These are phyloP conservation scores for Hirschioporus abietinus DNA, from an alignment of 768 basidiomycete genomes.

Conservation along the genomic window DNA sequence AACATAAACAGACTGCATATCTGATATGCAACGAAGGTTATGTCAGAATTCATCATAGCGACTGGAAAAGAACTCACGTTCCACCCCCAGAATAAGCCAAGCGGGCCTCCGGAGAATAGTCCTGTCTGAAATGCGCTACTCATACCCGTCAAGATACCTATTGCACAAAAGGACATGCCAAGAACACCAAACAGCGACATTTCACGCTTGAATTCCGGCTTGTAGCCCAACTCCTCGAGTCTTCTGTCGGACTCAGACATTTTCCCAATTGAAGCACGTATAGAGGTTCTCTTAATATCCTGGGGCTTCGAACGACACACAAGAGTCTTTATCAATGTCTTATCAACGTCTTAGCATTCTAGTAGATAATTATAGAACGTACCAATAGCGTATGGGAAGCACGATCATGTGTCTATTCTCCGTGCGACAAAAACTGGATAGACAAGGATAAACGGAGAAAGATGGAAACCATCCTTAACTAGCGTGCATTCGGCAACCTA, in stretches of 20 bases:
- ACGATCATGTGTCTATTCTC: background rate
- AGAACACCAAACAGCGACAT: constrained; percentile 57
- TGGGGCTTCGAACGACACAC: background rate
- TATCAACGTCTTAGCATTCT: background rate
- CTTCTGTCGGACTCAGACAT: constrained; percentile 28
- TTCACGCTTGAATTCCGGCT: constrained; percentile 50
- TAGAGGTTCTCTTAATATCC: background rate
- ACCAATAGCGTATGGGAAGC: background rate
- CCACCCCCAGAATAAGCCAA: constrained; percentile 61
- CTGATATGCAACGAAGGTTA: constrained; percentile 16
- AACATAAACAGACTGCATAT: constrained; percentile 57
- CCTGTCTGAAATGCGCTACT: constrained; percentile 57
- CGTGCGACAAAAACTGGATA: background rate
- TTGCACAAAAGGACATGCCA: constrained; percentile 55
- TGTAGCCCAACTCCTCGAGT: constrained; percentile 48
- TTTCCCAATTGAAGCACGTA: background rate
- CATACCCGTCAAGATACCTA: constrained; percentile 57
- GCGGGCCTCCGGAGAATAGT: constrained; percentile 50
- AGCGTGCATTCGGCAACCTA: no score
- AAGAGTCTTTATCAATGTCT: background rate
- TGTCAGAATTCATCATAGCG: background rate
- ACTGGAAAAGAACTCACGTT: constrained; percentile 33
- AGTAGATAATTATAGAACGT: background rate
- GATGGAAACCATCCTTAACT: background rate
- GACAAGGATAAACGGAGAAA: background rate